Base-by-base conservation (phyloP, 345 rosid genomes). In the Limnanthes douglasii region DNA sequence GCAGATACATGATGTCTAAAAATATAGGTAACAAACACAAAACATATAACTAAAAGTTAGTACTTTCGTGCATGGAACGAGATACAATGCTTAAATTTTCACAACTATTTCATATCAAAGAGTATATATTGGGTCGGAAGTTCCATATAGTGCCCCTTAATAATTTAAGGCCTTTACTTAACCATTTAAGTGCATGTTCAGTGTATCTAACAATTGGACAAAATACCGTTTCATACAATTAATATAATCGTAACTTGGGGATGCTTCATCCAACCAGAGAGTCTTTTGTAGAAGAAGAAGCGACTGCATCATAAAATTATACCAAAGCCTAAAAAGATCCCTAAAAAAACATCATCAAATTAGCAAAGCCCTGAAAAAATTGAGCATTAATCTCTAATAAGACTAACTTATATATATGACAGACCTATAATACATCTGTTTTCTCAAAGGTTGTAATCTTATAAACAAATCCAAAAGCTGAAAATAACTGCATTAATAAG, bases 371-470 rank as follows among this genome's bases (percentile, higher is more conserved):
- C 18, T 8, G 9, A 30, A 36, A 21, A 35, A 30, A 45, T 5
- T n/a, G 18, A 25, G 27, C 45, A 6, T 21, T 5, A 34, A 37
- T 10, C 2, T 25, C n/a, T n/a, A n/a, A n/a, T 18, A 24, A 8
- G 8, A 1, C 37, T 28, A 1, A 41, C 31, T 11, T n/a, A n/a
- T 28, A 8, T 18, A 20, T 28, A 9, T 12, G 4, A 4, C 6
- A 36, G 39, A 69, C 93, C 86, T 79, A 85, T 40, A 75, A 79
- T 16, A 85, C 82, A 55, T 75, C 86, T 15, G 82, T 75, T 64
- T 79, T 79, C 61, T 79, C 93, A 41, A 79, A 79, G 31, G 93
- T 79, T 33, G 93, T 69, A 54, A 79, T 79, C 62, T 79, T 79
- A 59, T 75, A 82, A 30, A 79, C 93, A 48, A 69, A 75, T 25